Evolutionary conservation across 2,329 filamentous ascomycete genomes (phyloP), one percentile per base, ranked within the genome.

Genomic region (Cercospora sp.): DNA sequence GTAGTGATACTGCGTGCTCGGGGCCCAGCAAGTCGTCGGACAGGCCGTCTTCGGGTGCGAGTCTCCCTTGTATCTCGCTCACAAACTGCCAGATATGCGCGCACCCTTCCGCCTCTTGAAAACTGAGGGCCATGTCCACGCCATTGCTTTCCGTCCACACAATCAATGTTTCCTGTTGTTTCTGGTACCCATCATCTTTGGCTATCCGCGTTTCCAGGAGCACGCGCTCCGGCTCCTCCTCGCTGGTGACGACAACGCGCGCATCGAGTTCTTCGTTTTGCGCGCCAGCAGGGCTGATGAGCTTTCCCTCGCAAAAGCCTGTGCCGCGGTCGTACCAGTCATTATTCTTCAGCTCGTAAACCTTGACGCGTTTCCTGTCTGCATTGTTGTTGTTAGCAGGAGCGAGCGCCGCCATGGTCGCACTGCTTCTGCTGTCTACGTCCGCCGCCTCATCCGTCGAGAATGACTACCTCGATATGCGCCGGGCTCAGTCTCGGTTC

Each of bases 281-380:
- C 40, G 69, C 68, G 42, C 72, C 69, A 33, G 72, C 69, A 10
- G 63, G 59, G 79, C 89, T 86, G 71, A 90, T 82, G 72, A 91
- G 87, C 72, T 89, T 86, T 59, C 94, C 93, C 68, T 89, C 92
- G 80, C 95, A 98, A 81, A 97, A 97, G 71, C 95, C 95, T 59
- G 95, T 99, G 72, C 95, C 95, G 77, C 94, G 88, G 82, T 99
- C 95, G 79, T 94, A 97, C 95, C 95, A 99, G 88, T 98, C 95
- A 86, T 97, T 97, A 83, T 97, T 93, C 80, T 92, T 93, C 77
- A 99, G 87, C 84, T 98, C 95, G 82, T 99, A 99, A 79, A 99
- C 95, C 86, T 99, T 99, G 82, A 98, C 95, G 86, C 95, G 83
- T 78, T 84, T 85, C 77, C 82, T 82, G 76, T 84, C 83, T 53